Evolutionary conservation across 2,329 filamentous ascomycete species (phyloP).

Genomic region (Ophiosphaerella korrae): DNA sequence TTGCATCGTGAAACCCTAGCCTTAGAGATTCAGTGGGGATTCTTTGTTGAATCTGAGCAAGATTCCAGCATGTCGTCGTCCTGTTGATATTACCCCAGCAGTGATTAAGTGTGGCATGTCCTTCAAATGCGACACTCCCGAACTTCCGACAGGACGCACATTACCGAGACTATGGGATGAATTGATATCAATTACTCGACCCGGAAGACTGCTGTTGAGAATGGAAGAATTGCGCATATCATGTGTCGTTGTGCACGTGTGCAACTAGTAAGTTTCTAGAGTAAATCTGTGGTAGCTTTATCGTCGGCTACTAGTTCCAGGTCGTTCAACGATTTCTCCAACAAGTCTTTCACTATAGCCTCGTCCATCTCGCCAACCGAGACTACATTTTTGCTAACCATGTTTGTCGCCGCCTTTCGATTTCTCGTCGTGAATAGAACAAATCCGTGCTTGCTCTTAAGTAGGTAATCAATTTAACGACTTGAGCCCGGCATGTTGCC

Average conservation of each 20-base stretch:
- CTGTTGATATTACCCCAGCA: background rate
- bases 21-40: too few relatives aligned
- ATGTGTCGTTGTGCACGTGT: too few relatives aligned
- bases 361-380: slow-evolving; percentile 12
- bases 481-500: too few relatives aligned
- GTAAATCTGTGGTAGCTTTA: slow-evolving; percentile 14
- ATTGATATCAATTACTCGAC: too few relatives aligned
- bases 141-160: too few relatives aligned
- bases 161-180: too few relatives aligned
- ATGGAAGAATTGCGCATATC: too few relatives aligned
- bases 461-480: slow-evolving; percentile 31
- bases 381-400: slow-evolving; percentile 19
- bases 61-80: too few relatives aligned
- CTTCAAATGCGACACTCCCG: background rate
- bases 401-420: slow-evolving; percentile 13
- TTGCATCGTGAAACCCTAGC: too few relatives aligned
- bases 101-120: slow-evolving; percentile 1
- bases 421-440: slow-evolving; percentile 41
- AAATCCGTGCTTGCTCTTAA: slow-evolving; percentile 30
- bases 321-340: slow-evolving; percentile 8
- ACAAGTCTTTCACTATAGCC: slow-evolving; percentile 8
- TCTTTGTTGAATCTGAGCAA: too few relatives aligned
- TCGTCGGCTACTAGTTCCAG: slow-evolving; percentile 8
- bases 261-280: slow-evolving; percentile 27
- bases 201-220: too few relatives aligned